These are phyloP conservation scores for Aspergillus unguis DNA, from an alignment of 2,329 filamentous ascomycete genomes.

Conservation along the genomic window DNA sequence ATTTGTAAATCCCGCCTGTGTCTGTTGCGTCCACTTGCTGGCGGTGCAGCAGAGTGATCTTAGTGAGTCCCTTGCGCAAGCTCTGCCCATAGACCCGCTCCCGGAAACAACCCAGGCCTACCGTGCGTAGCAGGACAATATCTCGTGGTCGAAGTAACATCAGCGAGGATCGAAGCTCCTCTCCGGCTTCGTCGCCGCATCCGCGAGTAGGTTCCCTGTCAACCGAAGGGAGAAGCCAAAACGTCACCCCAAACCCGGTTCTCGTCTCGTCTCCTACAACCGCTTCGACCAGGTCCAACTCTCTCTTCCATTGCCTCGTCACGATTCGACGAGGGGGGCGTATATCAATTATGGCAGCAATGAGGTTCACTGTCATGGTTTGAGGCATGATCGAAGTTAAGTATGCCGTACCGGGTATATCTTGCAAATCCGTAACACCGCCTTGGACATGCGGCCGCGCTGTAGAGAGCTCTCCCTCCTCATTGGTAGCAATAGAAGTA, in stretches of 20 bases:
- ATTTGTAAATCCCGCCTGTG: conserved; percentile 57
- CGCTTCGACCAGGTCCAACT: conserved; percentile 68
- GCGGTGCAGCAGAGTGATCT: conserved; percentile 64
- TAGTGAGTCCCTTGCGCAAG: conserved; percentile 67
- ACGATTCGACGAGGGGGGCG: conserved; percentile 64
- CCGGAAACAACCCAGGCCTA: conserved; percentile 72
- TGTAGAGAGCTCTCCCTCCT: conserved; percentile 13
- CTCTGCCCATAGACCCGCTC: conserved; percentile 81
- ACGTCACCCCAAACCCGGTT: conserved; percentile 75
- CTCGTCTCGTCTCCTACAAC: conserved; percentile 82
- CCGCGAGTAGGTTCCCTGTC: conserved; percentile 4
- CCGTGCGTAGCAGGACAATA: conserved; percentile 73
- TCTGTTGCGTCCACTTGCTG: conserved; percentile 52
- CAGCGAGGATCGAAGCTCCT: conserved; percentile 40
- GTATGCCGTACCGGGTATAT: conserved; percentile 65
- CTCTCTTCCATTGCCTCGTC: conserved; percentile 53
- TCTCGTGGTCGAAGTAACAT: conserved; percentile 64
- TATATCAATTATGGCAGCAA: conserved; percentile 75
- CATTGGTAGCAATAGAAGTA: conserved; percentile 17
- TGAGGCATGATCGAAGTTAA: conserved; percentile 69
- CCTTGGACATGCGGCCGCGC: conserved; percentile 35
- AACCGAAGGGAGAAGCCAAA: conserved; percentile 64
- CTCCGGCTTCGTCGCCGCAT: conserved; percentile 13
- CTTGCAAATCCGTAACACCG: conserved; percentile 61
- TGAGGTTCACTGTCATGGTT: conserved; percentile 75